Evolutionary conservation across 805 yeast genomes (phyloP).

Genomic region (Vanderwaltozyma tropicalis): DNA sequence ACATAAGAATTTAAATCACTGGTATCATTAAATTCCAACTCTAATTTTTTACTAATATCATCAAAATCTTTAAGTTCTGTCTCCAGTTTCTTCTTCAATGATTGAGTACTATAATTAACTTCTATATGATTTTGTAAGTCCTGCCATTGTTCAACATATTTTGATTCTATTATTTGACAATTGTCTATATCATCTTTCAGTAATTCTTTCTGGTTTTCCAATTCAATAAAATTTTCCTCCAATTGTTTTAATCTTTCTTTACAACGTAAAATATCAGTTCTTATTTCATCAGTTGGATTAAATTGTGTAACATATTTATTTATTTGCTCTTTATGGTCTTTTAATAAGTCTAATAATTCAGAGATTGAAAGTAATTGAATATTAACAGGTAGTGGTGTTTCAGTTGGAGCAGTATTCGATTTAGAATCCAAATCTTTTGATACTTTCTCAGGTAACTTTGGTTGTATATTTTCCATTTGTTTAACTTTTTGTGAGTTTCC

Average conservation of each 20-base stretch:
- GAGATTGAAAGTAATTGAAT: conserved; percentile 14
- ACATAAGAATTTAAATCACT: conserved; percentile 33
- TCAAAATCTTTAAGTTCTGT: conserved; percentile 26
- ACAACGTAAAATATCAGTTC: conserved; percentile 5
- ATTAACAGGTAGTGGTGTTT: conserved; percentile 16
- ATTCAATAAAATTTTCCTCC: conserved; percentile 12
- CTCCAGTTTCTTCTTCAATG: conserved; percentile 26
- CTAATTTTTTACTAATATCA: conserved; percentile 10
- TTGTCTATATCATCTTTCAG: conserved; percentile 21
- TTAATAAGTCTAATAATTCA: conserved; percentile 16
- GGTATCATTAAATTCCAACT: conserved; percentile 7
- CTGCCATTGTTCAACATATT: conserved; percentile 30
- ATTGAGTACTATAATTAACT: conserved; percentile 31
- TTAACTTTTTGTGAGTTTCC: no score
- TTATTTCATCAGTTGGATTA: conserved; percentile 11
- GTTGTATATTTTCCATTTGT: no score
- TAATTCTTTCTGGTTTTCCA: conserved; percentile 18
- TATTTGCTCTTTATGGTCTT: conserved; percentile 11
- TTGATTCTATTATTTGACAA: conserved; percentile 21
- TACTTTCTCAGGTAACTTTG: no score
- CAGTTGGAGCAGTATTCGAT: no score
- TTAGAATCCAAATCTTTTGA: no score
- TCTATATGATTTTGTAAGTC: conserved; percentile 29
- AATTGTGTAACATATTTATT: conserved; percentile 16
- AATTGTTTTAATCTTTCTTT: conserved; percentile 13